Evolutionary conservation across 1,284 basidiomycete species (phyloP).

Genomic region (Hymenochaete sp.): DNA sequence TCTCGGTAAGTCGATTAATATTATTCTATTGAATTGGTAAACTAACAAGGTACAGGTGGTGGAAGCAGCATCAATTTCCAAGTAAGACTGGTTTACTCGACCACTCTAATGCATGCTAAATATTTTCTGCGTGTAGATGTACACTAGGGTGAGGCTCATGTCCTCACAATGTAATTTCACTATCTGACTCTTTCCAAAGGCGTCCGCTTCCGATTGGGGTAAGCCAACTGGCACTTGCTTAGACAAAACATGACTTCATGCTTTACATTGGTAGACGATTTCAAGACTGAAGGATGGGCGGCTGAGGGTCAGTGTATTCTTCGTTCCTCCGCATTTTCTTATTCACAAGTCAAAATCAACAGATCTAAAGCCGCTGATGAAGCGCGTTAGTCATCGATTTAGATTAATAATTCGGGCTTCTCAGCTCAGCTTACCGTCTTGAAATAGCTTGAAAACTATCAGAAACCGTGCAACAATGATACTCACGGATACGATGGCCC

Average conservation of each 20-base stretch:
- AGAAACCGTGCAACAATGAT: conserved; percentile 51
- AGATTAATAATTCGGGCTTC: background rate
- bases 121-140: conserved; percentile 37
- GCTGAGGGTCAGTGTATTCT: conserved; percentile 38
- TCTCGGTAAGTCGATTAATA: conserved; percentile 35
- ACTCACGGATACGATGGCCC: conserved; percentile 64
- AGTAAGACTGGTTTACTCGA: conserved; percentile 26
- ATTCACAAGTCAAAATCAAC: background rate
- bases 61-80: conserved; percentile 65
- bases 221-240: conserved; percentile 19
- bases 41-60: conserved; percentile 31
- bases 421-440: background rate
- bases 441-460: conserved; percentile 60
- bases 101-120: background rate
- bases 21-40: conserved; percentile 1
- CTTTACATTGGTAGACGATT: conserved; percentile 43
- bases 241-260: background rate
- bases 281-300: conserved; percentile 63
- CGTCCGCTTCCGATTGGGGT: conserved; percentile 67
- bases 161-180: background rate
- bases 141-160: conserved; percentile 42
- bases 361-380: conserved; percentile 67
- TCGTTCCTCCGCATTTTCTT: background rate
- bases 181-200: conserved; percentile 27
- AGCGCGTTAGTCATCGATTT: conserved; percentile 35